Conservation (phyloP, 768 basidiomycete species). For the Mycena kentingensis region DNA sequence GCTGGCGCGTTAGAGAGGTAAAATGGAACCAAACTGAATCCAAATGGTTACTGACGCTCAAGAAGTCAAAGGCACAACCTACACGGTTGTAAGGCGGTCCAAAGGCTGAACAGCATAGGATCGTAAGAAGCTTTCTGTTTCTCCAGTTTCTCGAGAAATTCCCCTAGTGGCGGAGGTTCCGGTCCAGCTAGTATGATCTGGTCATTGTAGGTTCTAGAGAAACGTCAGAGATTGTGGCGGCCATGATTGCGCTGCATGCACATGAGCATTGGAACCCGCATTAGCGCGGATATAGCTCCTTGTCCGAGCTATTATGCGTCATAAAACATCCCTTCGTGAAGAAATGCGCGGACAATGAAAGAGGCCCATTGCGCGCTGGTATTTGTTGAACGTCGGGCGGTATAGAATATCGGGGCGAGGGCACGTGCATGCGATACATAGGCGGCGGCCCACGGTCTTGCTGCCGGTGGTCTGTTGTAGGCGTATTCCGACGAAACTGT, state of each 20-base stretch:
- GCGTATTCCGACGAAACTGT: too few relatives aligned
- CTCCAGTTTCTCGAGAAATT: background rate
- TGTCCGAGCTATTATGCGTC: background rate
- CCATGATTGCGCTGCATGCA: background rate
- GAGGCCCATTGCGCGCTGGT: background rate
- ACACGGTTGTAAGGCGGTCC: background rate
- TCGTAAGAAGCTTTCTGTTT: background rate
- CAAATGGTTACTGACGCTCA: too few relatives aligned
- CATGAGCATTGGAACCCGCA: background rate
- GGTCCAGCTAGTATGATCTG: background rate
- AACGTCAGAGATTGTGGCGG: background rate
- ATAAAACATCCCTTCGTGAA: background rate
- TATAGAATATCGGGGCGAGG: background rate
- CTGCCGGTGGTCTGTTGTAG: background rate
- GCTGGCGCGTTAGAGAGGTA: background rate
- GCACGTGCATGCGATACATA: constrained; percentile 1
- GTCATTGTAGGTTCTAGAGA: background rate
- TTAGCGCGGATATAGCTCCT: background rate
- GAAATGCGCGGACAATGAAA: constrained; percentile 4
- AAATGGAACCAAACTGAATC: background rate
- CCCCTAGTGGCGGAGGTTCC: background rate
- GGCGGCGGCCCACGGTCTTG: background rate
- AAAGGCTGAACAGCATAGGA: background rate
- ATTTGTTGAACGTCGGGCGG: background rate
- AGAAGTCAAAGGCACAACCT: background rate